Base-by-base conservation (phyloP, 2,329 filamentous ascomycete genomes). In the Cytospora piceicola region DNA sequence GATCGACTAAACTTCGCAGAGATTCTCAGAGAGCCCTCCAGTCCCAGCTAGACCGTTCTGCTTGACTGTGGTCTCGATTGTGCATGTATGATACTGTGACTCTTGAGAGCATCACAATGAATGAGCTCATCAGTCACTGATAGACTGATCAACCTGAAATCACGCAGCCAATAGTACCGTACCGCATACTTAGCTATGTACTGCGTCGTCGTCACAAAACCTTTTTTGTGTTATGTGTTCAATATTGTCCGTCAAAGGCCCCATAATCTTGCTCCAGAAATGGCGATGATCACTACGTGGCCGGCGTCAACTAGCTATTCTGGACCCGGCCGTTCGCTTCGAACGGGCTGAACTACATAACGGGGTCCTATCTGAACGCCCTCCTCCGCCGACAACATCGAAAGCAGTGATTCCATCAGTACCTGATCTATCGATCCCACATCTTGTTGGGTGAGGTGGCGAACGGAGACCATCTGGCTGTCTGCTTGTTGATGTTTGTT, bases 211-310 rank as follows among this genome's bases (percentile, higher is more conserved):
- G 42, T 22, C 20, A 11, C 1, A 22, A 22, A 11, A 7, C 8
- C 11, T 22, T 22, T n/a, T 22, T 8, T 9, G 20, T 22, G 20
- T 46, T n/a, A 2, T n/a, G 36, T 39, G 36, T 17, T 39, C 12
- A 17, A 15, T 39, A 12, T 15, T 39, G 20, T 8, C n/a, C 42
- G 42, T 22, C 20, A 8, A 22, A 9, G 42, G 42, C 42, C n/a
- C 42, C 42, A 46, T 46, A 34, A n/a, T 46, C 42, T 46, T 46
- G 42, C 42, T 22, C 42, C 42, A 46, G 20, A 46, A 46, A 9
- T 46, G 42, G 42, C 20, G 42, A 46, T 46, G 42, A 46, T 46
- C 42, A 46, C 42, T 46, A 46, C 42, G 42, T 46, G 42, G 42
- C 42, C 42, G 42, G 42, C 42, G 20, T 46, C 42, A n/a, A 22